phyloP scores from a whole-genome alignment of 768 basidiomycete species.

The Gloeostereum incarnatum region DNA sequence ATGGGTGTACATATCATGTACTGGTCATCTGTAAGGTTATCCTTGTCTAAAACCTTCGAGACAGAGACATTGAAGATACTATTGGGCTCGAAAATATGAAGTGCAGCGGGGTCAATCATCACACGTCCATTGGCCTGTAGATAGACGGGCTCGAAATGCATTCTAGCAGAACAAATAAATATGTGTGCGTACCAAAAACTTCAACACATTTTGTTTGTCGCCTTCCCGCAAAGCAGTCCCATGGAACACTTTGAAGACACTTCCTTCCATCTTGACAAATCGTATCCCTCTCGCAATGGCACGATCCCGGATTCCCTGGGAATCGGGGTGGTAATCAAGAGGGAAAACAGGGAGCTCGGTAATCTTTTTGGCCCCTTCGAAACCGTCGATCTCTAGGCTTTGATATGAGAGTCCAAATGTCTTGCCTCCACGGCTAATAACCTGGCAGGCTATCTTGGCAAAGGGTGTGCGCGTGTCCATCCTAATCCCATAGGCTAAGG shows the following conservation, averaged over 20 bases:
- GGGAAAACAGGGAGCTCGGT: conserved; percentile 12
- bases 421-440: conserved; percentile 12
- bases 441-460: conserved; percentile 6
- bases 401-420: conserved; percentile 10
- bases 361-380: conserved; percentile 11
- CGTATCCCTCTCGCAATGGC: conserved; percentile 10
- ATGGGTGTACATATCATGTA: conserved; percentile 14
- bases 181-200: conserved; percentile 5
- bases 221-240: conserved; percentile 10
- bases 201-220: conserved; percentile 1
- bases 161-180: neutral
- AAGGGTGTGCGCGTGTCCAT: conserved; percentile 1
- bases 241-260: conserved; percentile 9
- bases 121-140: conserved; percentile 15
- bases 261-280: conserved; percentile 3
- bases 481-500: neutral
- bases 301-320: conserved; percentile 1
- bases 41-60: conserved; percentile 7
- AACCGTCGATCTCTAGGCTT: conserved; percentile 8
- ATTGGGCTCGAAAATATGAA: conserved; percentile 14
- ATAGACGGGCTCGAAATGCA: neutral
- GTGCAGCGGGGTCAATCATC: conserved; percentile 17
- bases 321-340: conserved; percentile 7
- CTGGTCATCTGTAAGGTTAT: conserved; percentile 14
- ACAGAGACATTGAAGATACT: conserved; percentile 11